These are phyloP conservation scores for Solanum clarkiae DNA, from an alignment of 257 asterid genomes.

Conservation along the genomic window DNA sequence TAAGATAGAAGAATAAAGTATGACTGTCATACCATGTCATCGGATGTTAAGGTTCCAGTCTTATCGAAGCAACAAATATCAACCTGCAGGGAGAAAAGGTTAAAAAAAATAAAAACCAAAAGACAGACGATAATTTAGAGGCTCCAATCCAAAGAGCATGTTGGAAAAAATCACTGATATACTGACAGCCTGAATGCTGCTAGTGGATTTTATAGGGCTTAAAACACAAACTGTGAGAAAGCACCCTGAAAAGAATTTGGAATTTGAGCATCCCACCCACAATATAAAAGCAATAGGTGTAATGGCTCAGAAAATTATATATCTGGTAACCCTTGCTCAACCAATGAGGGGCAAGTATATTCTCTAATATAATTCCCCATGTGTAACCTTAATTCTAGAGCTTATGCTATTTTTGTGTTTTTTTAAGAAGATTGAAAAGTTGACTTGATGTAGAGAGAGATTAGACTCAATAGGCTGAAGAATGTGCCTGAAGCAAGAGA, in stretches of 20 bases:
- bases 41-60: constrained; percentile 96
- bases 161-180: not conserved
- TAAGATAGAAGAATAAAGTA: constrained; percentile 1
- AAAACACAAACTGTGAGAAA: not conserved
- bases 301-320: not conserved
- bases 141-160: not conserved
- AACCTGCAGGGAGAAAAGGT: constrained; percentile 47
- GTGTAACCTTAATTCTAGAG: not conserved
- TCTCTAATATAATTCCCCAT: not conserved
- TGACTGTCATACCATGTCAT: constrained; percentile 77
- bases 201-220: not conserved
- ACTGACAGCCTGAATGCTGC: not conserved
- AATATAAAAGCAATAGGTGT: not conserved
- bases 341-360: not conserved
- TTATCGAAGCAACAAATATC: constrained; percentile 98
- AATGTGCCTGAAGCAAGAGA: not conserved
- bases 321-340: not conserved
- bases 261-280: not conserved
- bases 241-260: not conserved
- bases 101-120: not conserved
- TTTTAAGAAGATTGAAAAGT: not conserved
- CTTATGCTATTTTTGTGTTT: not conserved
- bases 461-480: not conserved
- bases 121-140: not conserved
- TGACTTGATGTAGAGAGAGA: not conserved